Evolutionary conservation across 495 filamentous ascomycete species (phyloP).

Genomic region (Rostrohypoxylon terebratum): DNA sequence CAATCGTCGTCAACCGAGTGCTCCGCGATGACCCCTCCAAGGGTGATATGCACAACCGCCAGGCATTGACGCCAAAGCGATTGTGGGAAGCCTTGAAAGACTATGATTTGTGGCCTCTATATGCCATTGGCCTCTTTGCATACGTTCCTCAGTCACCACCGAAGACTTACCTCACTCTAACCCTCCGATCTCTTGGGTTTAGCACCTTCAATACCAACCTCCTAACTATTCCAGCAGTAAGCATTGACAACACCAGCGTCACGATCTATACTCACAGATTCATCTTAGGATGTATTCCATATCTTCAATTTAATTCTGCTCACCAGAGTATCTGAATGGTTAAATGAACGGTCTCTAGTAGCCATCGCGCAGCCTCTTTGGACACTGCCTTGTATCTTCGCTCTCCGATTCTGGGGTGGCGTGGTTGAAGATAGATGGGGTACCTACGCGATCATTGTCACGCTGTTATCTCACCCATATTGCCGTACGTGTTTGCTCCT

Average conservation of each 20-base stretch:
- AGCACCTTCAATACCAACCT: constrained; percentile 76
- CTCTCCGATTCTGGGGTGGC: constrained; percentile 57
- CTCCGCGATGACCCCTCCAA: constrained; percentile 68
- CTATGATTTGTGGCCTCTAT: constrained; percentile 81
- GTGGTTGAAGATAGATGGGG: constrained; percentile 59
- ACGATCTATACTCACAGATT: constrained; percentile 1
- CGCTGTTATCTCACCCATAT: constrained; percentile 62
- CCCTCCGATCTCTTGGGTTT: constrained; percentile 71
- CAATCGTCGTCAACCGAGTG: constrained; percentile 64
- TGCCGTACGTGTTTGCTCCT: constrained; percentile 43
- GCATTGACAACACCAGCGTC: not conserved
- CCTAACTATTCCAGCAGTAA: constrained; percentile 71
- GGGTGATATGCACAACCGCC: constrained; percentile 68
- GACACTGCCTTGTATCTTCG: constrained; percentile 67
- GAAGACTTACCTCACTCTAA: constrained; percentile 72
- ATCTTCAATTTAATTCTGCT: constrained; percentile 61
- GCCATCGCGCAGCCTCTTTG: constrained; percentile 67
- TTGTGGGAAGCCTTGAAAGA: constrained; percentile 72
- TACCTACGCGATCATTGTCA: constrained; percentile 64
- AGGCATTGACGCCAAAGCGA: constrained; percentile 68
- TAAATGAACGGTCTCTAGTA: constrained; percentile 69
- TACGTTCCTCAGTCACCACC: constrained; percentile 69
- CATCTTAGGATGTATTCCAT: constrained; percentile 56
- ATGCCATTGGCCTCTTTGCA: constrained; percentile 70
- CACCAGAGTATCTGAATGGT: constrained; percentile 69